These are phyloP conservation scores for Boletellus emodensis DNA, from an alignment of 768 basidiomycete genomes.

Conservation along the genomic window DNA sequence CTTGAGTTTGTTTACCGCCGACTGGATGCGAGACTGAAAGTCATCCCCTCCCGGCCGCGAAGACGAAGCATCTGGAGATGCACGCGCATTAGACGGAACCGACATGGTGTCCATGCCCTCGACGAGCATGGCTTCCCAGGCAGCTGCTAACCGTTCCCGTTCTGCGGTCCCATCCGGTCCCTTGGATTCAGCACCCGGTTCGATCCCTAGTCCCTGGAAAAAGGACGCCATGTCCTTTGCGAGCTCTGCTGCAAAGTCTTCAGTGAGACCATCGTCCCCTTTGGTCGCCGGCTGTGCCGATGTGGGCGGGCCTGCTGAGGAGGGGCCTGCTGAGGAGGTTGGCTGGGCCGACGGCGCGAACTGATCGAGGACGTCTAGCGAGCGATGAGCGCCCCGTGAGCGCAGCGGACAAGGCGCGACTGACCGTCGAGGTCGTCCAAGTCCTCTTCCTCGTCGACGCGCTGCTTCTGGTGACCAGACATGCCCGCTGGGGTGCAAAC, in stretches of 20 bases:
- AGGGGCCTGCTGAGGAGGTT: constrained; percentile 13
- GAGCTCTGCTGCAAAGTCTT: constrained; percentile 39
- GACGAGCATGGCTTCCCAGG: constrained; percentile 70
- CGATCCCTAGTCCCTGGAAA: constrained; percentile 23
- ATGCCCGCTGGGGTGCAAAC: not conserved
- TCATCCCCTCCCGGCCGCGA: constrained; percentile 26
- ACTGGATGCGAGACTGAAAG: constrained; percentile 68
- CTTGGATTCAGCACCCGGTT: constrained; percentile 17
- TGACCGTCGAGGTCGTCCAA: constrained; percentile 43
- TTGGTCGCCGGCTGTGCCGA: constrained; percentile 11
- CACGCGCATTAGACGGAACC: constrained; percentile 4
- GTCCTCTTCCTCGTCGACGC: constrained; percentile 36
- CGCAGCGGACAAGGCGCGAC: not conserved
- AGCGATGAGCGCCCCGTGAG: constrained; percentile 8
- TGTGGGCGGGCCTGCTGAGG: constrained; percentile 16
- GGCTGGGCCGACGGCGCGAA: constrained; percentile 30
- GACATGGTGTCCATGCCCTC: constrained; percentile 49
- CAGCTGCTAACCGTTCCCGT: constrained; percentile 46
- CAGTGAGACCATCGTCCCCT: constrained; percentile 11
- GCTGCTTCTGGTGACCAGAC: constrained; percentile 13
- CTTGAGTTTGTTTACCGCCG: constrained; percentile 71
- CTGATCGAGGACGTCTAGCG: constrained; percentile 48
- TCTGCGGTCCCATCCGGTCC: constrained; percentile 8
- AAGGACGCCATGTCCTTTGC: constrained; percentile 43
- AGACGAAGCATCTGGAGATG: constrained; percentile 1